phyloP scores from a whole-genome alignment of 176 grass and related monocot genomes.

The Cenchrus purpureus region DNA sequence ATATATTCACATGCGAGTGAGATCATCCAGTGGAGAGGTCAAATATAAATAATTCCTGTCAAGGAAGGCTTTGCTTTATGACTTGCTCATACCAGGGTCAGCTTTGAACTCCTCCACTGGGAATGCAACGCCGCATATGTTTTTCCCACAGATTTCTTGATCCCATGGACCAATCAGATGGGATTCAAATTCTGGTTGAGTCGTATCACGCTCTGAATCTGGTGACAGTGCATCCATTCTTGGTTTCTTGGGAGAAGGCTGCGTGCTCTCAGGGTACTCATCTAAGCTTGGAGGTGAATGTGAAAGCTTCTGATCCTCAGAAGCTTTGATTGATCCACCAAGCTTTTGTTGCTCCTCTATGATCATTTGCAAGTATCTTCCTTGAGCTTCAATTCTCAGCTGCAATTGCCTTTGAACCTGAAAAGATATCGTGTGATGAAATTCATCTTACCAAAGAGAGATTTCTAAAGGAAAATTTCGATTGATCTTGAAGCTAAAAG shows the following conservation, averaged over 20 bases:
- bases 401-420: constrained; percentile 97
- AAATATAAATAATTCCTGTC: constrained; percentile 16
- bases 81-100: constrained; percentile 47
- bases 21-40: constrained; percentile 8
- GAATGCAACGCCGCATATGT: constrained; percentile 36
- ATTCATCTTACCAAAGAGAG: not conserved
- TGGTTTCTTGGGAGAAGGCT: constrained; percentile 60
- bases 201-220: constrained; percentile 43
- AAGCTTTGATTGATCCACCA: constrained; percentile 55
- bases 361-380: constrained; percentile 93
- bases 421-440: constrained; percentile 28
- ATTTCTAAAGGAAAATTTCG: not conserved
- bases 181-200: constrained; percentile 59
- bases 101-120: constrained; percentile 54
- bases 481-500: not conserved
- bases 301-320: constrained; percentile 58
- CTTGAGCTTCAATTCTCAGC: constrained; percentile 95
- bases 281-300: constrained; percentile 59
- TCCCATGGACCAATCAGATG: constrained; percentile 75
- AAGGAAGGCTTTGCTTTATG: constrained; percentile 18
- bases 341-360: constrained; percentile 93
- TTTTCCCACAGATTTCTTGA: constrained; percentile 60
- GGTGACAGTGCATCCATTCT: constrained; percentile 49
- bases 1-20: constrained; percentile 57
- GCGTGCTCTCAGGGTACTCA: constrained; percentile 55